These are phyloP conservation scores for Anisogramma anomala DNA, from an alignment of 2,329 filamentous ascomycete species.

Conservation along the genomic window DNA sequence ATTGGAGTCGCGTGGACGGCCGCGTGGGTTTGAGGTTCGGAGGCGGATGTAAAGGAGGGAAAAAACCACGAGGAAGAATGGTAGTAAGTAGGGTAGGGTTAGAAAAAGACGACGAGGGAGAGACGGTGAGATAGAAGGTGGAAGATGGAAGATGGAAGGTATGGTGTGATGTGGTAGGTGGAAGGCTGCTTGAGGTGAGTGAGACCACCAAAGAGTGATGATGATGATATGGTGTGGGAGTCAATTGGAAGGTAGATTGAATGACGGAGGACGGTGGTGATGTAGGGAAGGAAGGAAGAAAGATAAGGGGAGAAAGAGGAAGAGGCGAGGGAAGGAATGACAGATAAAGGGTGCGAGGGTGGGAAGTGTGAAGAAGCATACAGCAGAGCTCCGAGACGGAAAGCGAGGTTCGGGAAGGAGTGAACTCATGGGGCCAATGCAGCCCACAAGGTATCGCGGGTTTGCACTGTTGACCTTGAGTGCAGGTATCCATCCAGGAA, in stretches of 20 bases:
- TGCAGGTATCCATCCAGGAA: too few relatives aligned
- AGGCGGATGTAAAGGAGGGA: constrained; percentile 18
- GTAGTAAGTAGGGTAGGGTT: constrained; percentile 16
- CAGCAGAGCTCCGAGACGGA: too few relatives aligned
- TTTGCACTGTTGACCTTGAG: too few relatives aligned
- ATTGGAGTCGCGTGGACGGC: not conserved
- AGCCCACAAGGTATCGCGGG: too few relatives aligned
- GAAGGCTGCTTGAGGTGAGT: too few relatives aligned
- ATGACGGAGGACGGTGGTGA: constrained; percentile 6
- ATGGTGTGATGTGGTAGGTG: too few relatives aligned
- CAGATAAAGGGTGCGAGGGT: not conserved
- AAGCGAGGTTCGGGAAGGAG: too few relatives aligned
- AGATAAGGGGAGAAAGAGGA: constrained; percentile 2
- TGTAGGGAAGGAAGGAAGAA: constrained; percentile 4
- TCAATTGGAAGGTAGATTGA: too few relatives aligned
- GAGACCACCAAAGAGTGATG: too few relatives aligned
- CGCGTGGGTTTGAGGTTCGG: constrained; percentile 13
- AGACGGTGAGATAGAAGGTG: constrained; percentile 16
- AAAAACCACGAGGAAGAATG: constrained; percentile 20
- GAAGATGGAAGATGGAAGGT: too few relatives aligned
- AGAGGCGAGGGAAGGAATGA: constrained; percentile 7
- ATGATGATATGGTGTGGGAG: too few relatives aligned
- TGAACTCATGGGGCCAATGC: too few relatives aligned
- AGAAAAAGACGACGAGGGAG: constrained; percentile 13
- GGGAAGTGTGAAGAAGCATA: not conserved